Conservation (phyloP, 164 flowering plant species). For the Paratinospora sagittata region DNA sequence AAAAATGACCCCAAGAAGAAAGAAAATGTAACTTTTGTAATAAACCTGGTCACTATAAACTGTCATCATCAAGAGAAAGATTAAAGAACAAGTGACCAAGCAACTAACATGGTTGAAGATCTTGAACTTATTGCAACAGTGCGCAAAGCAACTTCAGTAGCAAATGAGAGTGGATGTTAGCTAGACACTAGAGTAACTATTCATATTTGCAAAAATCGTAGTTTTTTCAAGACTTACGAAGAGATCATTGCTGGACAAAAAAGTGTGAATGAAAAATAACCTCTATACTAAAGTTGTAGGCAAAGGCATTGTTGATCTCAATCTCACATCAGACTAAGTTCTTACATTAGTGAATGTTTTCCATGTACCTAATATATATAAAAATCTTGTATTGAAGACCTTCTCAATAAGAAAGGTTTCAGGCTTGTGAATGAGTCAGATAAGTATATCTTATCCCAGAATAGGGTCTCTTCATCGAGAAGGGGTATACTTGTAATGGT, state of each 20-base stretch:
- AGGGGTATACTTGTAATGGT: conserved; percentile 1
- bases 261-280: background rate
- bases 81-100: background rate
- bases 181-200: background rate
- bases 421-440: conserved; percentile 5
- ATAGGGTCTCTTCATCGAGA: background rate
- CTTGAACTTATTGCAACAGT: background rate
- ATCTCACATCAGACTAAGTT: background rate
- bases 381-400: conserved; percentile 7
- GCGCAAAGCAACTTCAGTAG: background rate
- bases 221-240: conserved; percentile 1
- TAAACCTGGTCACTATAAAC: background rate
- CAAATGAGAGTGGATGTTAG: conserved; percentile 1
- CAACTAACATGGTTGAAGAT: background rate
- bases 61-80: background rate
- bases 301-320: background rate
- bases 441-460: conserved; percentile 5
- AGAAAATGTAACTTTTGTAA: background rate
- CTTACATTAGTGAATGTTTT: background rate
- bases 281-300: background rate
- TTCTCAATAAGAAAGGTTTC: conserved; percentile 5
- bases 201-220: conserved; percentile 2
- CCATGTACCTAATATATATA: conserved; percentile 3
- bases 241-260: background rate
- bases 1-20: background rate